A percentile compares a stretch with the other conserved stretches of the same genome.
phyloP scores from a whole-genome alignment of 768 basidiomycete species.

The Lactifluus echinatus region DNA sequence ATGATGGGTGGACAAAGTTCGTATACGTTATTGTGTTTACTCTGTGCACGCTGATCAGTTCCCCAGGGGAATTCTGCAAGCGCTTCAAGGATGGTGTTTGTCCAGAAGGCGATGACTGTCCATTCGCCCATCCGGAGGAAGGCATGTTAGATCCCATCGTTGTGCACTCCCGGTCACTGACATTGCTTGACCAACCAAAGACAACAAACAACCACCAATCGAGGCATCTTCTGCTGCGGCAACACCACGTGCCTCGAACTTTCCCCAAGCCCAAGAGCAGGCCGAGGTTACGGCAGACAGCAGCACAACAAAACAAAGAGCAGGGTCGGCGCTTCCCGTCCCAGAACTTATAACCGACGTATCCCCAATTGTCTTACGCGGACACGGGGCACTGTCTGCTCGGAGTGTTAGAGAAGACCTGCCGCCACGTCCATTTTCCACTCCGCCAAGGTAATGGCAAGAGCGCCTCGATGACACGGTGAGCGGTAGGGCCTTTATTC shows the following conservation, averaged over 20 bases:
- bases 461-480: not conserved
- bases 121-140: constrained; percentile 22
- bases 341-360: constrained; percentile 2
- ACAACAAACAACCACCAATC: not conserved
- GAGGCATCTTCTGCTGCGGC: not conserved
- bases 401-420: not conserved
- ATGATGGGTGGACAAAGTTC: constrained; percentile 40
- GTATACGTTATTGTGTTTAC: constrained; percentile 1
- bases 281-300: not conserved
- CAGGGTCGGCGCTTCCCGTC: not conserved
- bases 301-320: not conserved
- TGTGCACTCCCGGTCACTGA: not conserved
- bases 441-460: constrained; percentile 11
- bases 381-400: not conserved
- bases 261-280: not conserved
- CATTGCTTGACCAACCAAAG: not conserved
- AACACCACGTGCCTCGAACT: constrained; percentile 11
- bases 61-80: constrained; percentile 24
- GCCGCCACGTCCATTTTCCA: constrained; percentile 16
- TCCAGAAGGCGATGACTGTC: constrained; percentile 25
- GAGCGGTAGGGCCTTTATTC: not conserved
- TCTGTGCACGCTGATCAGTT: not conserved
- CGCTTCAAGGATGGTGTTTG: constrained; percentile 25
- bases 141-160: constrained; percentile 1
- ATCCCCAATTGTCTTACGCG: not conserved